Evolutionary conservation across 1,139 yeast genomes (phyloP).

Genomic region (Pichia sp.): DNA sequence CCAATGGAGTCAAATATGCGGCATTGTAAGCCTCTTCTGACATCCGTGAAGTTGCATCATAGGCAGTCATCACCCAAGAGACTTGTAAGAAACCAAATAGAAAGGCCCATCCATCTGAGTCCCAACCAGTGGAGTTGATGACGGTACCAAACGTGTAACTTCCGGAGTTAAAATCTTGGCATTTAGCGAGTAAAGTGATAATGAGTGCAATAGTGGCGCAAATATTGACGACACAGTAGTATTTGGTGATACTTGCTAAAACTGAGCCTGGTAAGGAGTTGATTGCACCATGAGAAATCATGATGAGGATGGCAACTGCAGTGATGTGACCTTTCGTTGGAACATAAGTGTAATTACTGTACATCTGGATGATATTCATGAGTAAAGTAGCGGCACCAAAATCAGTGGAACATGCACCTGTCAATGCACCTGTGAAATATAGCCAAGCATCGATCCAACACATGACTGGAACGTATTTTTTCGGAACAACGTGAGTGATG

Average conservation of each 20-base stretch:
- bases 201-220: slow-evolving; percentile 33
- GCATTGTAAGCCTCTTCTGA: slow-evolving; percentile 45
- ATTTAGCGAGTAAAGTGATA: slow-evolving; percentile 27
- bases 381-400: slow-evolving; percentile 34
- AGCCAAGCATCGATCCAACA: slow-evolving; percentile 43
- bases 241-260: slow-evolving; percentile 34
- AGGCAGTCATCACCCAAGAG: slow-evolving; percentile 33
- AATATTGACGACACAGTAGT: slow-evolving; percentile 37
- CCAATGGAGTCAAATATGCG: slow-evolving; percentile 30
- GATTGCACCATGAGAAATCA: slow-evolving; percentile 33
- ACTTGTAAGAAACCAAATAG: slow-evolving; percentile 30
- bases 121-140: slow-evolving; percentile 30
- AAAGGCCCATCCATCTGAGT: slow-evolving; percentile 29
- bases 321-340: slow-evolving; percentile 36
- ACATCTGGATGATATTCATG: slow-evolving; percentile 37
- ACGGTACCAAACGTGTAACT: slow-evolving; percentile 24
- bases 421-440: slow-evolving; percentile 36
- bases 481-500: slow-evolving; percentile 29
- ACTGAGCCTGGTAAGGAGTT: slow-evolving; percentile 38
- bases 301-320: slow-evolving; percentile 37
- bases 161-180: slow-evolving; percentile 27
- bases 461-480: slow-evolving; percentile 26
- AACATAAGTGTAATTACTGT: slow-evolving; percentile 30
- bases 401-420: slow-evolving; percentile 34
- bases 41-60: slow-evolving; percentile 37